phyloP scores from a whole-genome alignment of 129 eudicot species.

The Lonicera japonica region DNA sequence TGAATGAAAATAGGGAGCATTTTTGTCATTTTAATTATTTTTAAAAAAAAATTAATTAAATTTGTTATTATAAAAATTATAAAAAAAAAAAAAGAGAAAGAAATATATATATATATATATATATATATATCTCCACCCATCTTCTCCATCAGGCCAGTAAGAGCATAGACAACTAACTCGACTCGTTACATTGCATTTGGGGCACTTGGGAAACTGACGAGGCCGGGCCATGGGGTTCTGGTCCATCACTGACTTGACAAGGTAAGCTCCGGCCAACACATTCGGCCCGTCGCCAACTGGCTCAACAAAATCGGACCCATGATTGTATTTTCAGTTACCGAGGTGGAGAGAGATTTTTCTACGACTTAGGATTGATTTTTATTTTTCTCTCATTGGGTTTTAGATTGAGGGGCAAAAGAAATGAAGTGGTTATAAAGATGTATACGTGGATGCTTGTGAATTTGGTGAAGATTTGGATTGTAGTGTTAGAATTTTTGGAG shows the following conservation, averaged over 20 bases:
- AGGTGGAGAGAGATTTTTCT: no score
- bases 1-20: no score
- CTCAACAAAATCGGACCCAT: conserved; percentile 73
- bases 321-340: neutral
- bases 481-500: conserved; percentile 12
- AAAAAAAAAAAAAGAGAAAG: no score
- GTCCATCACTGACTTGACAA: conserved; percentile 63
- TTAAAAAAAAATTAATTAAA: no score
- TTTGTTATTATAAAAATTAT: no score
- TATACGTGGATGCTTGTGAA: conserved; percentile 46
- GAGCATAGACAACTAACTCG: conserved; percentile 65
- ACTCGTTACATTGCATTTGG: conserved; percentile 78
- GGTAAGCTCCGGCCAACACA: conserved; percentile 73
- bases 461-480: conserved; percentile 4
- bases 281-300: conserved; percentile 73
- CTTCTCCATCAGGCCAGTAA: conserved; percentile 95
- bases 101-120: no score
- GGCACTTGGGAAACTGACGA: conserved; percentile 60
- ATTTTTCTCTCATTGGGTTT: no score
- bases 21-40: no score
- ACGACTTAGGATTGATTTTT: no score
- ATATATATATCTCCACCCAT: no score
- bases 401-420: neutral
- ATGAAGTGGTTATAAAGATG: conserved; percentile 45
- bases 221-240: conserved; percentile 56